phyloP scores from a whole-genome alignment of 2,329 filamentous ascomycete genomes.

The Colletotrichum truncatum region DNA sequence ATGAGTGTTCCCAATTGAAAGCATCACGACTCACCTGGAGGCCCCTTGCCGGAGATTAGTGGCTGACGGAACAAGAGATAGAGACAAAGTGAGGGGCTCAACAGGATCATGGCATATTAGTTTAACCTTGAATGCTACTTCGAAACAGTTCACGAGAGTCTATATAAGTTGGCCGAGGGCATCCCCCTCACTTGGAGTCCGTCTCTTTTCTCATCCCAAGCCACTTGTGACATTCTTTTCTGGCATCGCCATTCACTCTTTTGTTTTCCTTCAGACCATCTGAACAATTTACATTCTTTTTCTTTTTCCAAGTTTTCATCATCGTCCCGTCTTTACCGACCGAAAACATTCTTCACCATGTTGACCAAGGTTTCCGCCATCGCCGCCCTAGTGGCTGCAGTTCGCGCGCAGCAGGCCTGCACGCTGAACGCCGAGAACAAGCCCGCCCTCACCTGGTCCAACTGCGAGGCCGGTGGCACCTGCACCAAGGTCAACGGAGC shows the following conservation, averaged over 20 bases:
- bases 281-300: constrained; percentile 6
- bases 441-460: constrained; percentile 61
- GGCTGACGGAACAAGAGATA: not conserved
- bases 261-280: constrained; percentile 12
- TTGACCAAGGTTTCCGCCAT: constrained; percentile 45
- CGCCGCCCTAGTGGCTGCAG: constrained; percentile 40
- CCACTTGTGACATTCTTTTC: constrained; percentile 3
- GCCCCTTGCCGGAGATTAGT: constrained; percentile 9
- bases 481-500: constrained; percentile 59
- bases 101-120: constrained; percentile 5
- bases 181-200: not conserved
- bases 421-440: constrained; percentile 58
- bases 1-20: constrained; percentile 15
- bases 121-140: not conserved
- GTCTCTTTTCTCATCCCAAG: not conserved
- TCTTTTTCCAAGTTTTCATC: not conserved
- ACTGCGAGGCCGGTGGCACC: constrained; percentile 58
- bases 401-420: constrained; percentile 60
- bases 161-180: constrained; percentile 20
- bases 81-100: not conserved
- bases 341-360: constrained; percentile 14
- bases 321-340: constrained; percentile 9
- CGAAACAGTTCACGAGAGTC: constrained; percentile 21
- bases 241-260: not conserved
- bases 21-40: not conserved